Percentiles rank a stretch among this genome's conserved stretches.
Evolutionary conservation across 2,329 filamentous ascomycete genomes (phyloP).

Genomic region (Septoria linicola): DNA sequence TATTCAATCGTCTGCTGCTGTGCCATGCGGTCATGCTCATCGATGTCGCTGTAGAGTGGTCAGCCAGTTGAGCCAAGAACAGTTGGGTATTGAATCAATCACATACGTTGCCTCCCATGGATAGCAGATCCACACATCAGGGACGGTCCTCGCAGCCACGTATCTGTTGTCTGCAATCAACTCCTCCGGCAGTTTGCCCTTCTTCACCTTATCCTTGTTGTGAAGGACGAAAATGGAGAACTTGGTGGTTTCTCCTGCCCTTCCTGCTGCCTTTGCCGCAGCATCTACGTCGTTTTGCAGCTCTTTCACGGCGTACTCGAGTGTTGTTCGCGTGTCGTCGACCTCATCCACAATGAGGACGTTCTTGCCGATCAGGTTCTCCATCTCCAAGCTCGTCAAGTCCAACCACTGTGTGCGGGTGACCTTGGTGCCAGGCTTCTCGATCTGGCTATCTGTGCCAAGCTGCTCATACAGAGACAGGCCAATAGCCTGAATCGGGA

Average conservation of each 20-base stretch:
- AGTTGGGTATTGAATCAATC: background rate
- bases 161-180: slow-evolving; percentile 75
- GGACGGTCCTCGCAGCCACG: slow-evolving; percentile 79
- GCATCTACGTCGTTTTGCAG: slow-evolving; percentile 89
- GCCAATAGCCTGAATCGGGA: slow-evolving; percentile 98
- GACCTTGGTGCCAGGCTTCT: slow-evolving; percentile 86
- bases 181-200: slow-evolving; percentile 75
- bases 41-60: slow-evolving; percentile 64
- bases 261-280: slow-evolving; percentile 71
- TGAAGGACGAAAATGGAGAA: slow-evolving; percentile 97
- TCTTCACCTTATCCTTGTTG: slow-evolving; percentile 98
- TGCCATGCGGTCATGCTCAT: slow-evolving; percentile 79
- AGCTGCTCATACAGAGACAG: slow-evolving; percentile 94
- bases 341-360: slow-evolving; percentile 94
- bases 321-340: slow-evolving; percentile 88
- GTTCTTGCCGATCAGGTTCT: slow-evolving; percentile 85
- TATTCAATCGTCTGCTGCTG: slow-evolving; percentile 31
- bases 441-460: slow-evolving; percentile 55
- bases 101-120: slow-evolving; percentile 81
- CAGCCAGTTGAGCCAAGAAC: background rate
- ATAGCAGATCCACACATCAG: slow-evolving; percentile 98
- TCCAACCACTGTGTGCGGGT: slow-evolving; percentile 98
- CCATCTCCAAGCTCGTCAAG: slow-evolving; percentile 79
- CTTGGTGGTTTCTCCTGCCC: slow-evolving; percentile 67
- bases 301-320: slow-evolving; percentile 91